These are phyloP conservation scores for Daldinia grandis DNA, from an alignment of 495 filamentous ascomycete genomes.

Conservation along the genomic window DNA sequence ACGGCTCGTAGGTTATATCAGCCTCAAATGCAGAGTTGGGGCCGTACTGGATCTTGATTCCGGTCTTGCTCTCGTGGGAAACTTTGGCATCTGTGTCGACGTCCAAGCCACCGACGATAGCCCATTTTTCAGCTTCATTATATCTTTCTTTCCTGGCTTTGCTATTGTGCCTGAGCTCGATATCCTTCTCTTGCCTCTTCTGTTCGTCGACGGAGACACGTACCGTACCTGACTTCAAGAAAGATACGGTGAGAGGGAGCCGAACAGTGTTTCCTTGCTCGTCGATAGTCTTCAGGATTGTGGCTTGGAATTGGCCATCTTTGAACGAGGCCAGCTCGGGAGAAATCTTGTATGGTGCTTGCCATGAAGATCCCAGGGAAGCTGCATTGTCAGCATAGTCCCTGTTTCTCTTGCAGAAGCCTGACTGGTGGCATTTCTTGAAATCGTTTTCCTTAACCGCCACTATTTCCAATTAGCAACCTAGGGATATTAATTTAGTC, in stretches of 20 bases:
- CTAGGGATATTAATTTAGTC: not conserved
- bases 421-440: conserved; percentile 93
- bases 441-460: conserved; percentile 94
- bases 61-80: conserved; percentile 63
- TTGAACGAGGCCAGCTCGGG: conserved; percentile 75
- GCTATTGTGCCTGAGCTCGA: conserved; percentile 85
- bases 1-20: conserved; percentile 81
- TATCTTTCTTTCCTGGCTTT: conserved; percentile 90
- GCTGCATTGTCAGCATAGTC: conserved; percentile 82
- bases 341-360: conserved; percentile 81
- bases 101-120: conserved; percentile 80
- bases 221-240: conserved; percentile 86
- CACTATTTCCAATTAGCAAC: conserved; percentile 56
- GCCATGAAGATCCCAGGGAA: conserved; percentile 71
- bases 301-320: conserved; percentile 80
- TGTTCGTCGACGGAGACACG: conserved; percentile 91
- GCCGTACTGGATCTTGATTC: conserved; percentile 83
- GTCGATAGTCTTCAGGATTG: conserved; percentile 76
- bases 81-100: conserved; percentile 72
- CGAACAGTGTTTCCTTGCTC: conserved; percentile 69
- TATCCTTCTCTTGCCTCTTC: conserved; percentile 85
- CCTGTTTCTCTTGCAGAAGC: conserved; percentile 95
- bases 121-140: conserved; percentile 88
- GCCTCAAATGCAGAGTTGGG: conserved; percentile 78
- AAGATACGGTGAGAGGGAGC: conserved; percentile 84